Percentiles rank a stretch among this genome's conserved stretches.
Conservation (phyloP, 208 protist species). For the Acanthamoeba rhysodes region DNA sequence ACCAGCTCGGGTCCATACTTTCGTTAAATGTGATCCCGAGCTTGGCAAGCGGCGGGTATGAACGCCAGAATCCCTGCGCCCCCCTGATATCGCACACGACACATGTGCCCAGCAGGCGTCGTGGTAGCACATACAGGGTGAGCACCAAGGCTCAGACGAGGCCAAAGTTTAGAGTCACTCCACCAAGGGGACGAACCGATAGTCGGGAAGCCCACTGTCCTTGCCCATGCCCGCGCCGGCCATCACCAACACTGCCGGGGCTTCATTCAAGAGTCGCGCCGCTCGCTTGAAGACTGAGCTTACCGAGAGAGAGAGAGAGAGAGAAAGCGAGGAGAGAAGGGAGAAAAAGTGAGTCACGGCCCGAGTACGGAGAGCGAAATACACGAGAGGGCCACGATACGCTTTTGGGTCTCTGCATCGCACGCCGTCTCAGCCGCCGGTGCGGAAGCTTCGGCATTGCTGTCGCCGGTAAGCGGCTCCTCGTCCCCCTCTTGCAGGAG, state of each 20-base stretch:
- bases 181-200: neutral
- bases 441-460: neutral
- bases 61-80: slow-evolving; percentile 14
- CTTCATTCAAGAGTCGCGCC: neutral
- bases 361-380: no score
- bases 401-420: neutral
- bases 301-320: neutral
- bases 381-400: neutral
- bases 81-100: neutral
- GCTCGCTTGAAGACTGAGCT: slow-evolving; percentile 2
- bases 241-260: slow-evolving; percentile 38
- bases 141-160: no score
- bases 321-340: neutral
- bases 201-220: slow-evolving; percentile 37
- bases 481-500: neutral
- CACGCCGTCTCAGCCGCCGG: neutral
- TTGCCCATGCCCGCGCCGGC: slow-evolving; percentile 47
- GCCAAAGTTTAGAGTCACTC: no score
- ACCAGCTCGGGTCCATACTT: slow-evolving; percentile 24
- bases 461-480: neutral
- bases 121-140: no score
- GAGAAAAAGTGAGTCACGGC: no score
- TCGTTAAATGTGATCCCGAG: slow-evolving; percentile 37
- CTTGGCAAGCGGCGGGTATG: slow-evolving; percentile 2
- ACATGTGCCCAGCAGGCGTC: no score